These are phyloP conservation scores for Penicillium flavigenum DNA, from an alignment of 495 filamentous ascomycete species.

Conservation along the genomic window DNA sequence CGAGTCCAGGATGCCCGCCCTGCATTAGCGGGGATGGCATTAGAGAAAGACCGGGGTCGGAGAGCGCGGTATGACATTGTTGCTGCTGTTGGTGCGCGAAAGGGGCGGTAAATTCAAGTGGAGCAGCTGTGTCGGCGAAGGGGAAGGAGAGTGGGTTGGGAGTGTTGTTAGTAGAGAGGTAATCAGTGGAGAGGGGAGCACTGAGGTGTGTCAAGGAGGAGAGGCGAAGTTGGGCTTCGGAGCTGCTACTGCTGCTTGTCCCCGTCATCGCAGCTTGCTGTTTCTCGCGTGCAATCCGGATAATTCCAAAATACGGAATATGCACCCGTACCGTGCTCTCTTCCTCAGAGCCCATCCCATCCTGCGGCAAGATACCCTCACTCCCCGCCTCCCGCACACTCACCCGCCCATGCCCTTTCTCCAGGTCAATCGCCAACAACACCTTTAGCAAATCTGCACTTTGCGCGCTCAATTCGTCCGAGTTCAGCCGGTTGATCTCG, in stretches of 20 bases:
- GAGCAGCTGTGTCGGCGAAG: neutral
- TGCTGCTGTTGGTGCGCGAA: neutral
- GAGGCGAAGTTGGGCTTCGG: neutral
- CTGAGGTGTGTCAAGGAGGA: neutral
- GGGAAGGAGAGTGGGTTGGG: neutral
- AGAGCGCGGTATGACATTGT: neutral
- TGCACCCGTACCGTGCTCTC: neutral
- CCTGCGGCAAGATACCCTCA: too few species aligned
- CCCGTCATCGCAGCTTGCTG: neutral
- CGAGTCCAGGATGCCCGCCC: conserved; percentile 13
- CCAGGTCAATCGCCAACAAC: conserved; percentile 33
- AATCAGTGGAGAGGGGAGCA: neutral
- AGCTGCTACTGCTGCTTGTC: neutral
- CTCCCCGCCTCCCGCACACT: too few species aligned
- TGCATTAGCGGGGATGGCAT: neutral
- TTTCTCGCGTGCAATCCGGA: neutral
- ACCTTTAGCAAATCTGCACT: conserved; percentile 33
- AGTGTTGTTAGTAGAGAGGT: neutral
- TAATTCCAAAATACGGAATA: neutral
- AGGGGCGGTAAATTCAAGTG: neutral
- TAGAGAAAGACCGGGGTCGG: neutral
- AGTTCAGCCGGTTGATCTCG: conserved; percentile 26
- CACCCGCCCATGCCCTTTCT: too few species aligned
- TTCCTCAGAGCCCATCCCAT: too few species aligned
- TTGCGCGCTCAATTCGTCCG: conserved; percentile 33